Percentiles rank a stretch among this genome's conserved stretches.
Evolutionary conservation across 305 asterid species (phyloP).

Genomic region (Solanum hybrid): DNA sequence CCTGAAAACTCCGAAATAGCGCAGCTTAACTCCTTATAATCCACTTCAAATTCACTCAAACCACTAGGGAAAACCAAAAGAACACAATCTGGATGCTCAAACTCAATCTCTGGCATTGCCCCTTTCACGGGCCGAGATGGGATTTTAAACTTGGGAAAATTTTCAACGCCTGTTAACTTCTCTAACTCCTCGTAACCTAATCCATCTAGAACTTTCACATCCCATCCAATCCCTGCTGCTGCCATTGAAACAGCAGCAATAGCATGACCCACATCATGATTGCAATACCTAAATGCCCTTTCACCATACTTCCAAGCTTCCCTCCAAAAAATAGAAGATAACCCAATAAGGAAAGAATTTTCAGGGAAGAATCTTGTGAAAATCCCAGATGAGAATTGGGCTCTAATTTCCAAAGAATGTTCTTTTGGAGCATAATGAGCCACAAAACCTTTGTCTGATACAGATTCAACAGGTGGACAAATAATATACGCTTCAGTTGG

Average conservation of each 20-base stretch:
- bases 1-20: conserved; percentile 20
- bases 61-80: conserved; percentile 63
- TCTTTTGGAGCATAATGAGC: conserved; percentile 91
- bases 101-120: conserved; percentile 71
- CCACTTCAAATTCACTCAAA: conserved; percentile 37
- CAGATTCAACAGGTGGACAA: conserved; percentile 44
- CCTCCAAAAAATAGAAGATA: conserved; percentile 87
- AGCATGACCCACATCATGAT: conserved; percentile 94
- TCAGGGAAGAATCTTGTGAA: conserved; percentile 38
- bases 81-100: conserved; percentile 85
- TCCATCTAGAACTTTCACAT: conserved; percentile 69
- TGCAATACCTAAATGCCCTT: conserved; percentile 95
- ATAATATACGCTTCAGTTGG: conserved; percentile 84
- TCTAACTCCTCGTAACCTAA: conserved; percentile 57
- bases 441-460: conserved; percentile 42
- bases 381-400: conserved; percentile 40
- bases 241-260: conserved; percentile 79
- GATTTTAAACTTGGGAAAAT: conserved; percentile 31
- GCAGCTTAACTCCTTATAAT: conserved; percentile 41
- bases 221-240: conserved; percentile 91
- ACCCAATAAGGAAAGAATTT: conserved; percentile 53
- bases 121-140: conserved; percentile 66
- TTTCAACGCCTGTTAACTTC: conserved; percentile 60
- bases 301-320: conserved; percentile 98
- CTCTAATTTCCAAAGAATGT: conserved; percentile 72